Conservation (phyloP, 371 early-diverging fungal genomes). For the Zychaea mexicana region DNA sequence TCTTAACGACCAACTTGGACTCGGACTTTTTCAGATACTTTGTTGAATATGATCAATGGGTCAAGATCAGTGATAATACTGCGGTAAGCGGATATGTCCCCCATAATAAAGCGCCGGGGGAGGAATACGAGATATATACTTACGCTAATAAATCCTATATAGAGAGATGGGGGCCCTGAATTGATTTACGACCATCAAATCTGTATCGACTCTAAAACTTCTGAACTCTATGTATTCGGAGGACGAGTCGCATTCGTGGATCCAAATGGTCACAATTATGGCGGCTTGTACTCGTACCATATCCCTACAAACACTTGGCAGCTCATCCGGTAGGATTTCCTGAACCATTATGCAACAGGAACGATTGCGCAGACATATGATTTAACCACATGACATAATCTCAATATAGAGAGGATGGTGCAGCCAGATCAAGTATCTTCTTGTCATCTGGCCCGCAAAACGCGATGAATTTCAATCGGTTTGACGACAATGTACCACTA, state of each 20-base stretch:
- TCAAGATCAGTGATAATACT: conserved; percentile 75
- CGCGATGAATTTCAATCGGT: neutral
- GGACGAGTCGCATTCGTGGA: conserved; percentile 74
- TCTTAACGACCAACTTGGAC: conserved; percentile 61
- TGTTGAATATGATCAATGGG: conserved; percentile 70
- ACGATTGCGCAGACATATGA: no score
- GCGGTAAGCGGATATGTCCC: conserved; percentile 33
- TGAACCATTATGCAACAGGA: no score
- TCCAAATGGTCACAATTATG: conserved; percentile 67
- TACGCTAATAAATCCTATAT: neutral
- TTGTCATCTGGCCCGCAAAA: neutral
- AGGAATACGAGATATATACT: no score
- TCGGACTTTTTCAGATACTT: conserved; percentile 91
- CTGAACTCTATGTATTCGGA: conserved; percentile 88
- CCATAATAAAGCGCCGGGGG: neutral
- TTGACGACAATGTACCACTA: conserved; percentile 35
- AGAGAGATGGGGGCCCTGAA: conserved; percentile 81
- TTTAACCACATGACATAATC: no score
- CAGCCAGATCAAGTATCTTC: conserved; percentile 15
- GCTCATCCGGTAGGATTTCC: conserved; percentile 50
- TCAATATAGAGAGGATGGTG: conserved; percentile 16
- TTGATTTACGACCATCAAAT: conserved; percentile 95
- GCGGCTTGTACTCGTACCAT: conserved; percentile 85
- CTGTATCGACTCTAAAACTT: conserved; percentile 75
- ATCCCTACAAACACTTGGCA: conserved; percentile 68